These are phyloP conservation scores for Plasmodium vivax DNA, from an alignment of 169 alveolate species.

Conservation along the genomic window DNA sequence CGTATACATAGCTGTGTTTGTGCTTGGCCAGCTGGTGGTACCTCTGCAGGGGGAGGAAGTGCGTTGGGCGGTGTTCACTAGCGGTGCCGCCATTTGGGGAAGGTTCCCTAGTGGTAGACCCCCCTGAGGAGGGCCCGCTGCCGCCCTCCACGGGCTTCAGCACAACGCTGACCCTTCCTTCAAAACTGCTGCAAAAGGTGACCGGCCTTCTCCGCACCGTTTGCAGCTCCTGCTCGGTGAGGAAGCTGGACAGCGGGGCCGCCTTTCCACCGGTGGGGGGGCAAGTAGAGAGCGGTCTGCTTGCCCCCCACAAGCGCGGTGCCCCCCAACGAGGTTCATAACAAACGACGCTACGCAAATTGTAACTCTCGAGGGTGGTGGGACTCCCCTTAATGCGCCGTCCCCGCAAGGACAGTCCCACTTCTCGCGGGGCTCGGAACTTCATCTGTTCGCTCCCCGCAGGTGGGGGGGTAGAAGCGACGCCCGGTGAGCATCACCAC, in stretches of 20 bases:
- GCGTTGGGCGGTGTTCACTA: background rate
- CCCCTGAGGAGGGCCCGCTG: background rate
- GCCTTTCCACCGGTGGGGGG: background rate
- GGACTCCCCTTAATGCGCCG: background rate
- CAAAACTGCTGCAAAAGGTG: slow-evolving; percentile 4
- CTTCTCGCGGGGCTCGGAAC: background rate
- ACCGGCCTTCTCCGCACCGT: background rate
- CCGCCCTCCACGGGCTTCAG: slow-evolving; percentile 28
- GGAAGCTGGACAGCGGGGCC: background rate
- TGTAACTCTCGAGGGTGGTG: background rate
- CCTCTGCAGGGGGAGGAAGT: slow-evolving; percentile 10
- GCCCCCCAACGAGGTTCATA: background rate
- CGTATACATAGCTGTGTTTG: slow-evolving; percentile 44
- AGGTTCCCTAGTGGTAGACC: background rate
- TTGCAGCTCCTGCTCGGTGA: slow-evolving; percentile 8
- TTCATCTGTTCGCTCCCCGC: background rate
- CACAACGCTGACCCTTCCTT: slow-evolving; percentile 21
- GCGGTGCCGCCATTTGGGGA: background rate
- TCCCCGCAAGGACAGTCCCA: background rate
- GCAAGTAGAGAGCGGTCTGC: background rate
- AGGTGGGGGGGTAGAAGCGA: background rate
- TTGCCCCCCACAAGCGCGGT: background rate
- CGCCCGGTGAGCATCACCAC: background rate
- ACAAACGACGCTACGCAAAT: background rate
- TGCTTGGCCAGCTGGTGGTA: background rate